A percentile compares a stretch with the other conserved stretches of the same genome.
Conservation (phyloP, 108 stramenopile genomes). For the Tribonema minus region DNA sequence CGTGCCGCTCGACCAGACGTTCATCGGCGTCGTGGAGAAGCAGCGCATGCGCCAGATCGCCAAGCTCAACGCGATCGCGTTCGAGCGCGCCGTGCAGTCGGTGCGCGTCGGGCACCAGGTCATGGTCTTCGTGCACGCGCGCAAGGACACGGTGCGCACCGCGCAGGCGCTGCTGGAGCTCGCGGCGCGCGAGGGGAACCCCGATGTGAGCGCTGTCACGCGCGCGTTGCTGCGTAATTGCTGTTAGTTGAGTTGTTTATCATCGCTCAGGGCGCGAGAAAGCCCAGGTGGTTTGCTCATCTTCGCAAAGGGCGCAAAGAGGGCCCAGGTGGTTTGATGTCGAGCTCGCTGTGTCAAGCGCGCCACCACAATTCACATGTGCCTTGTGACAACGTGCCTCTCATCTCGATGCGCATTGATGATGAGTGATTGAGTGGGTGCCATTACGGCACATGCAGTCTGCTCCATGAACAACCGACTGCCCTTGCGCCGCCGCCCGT, state of each 20-base stretch:
- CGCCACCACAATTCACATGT: no score
- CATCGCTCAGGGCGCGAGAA: no score
- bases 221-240: not conserved
- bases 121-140: conserved; percentile 99
- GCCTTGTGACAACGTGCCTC: no score
- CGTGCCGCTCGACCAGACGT: conserved; percentile 91
- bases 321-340: no score
- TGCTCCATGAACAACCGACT: no score
- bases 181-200: conserved; percentile 14
- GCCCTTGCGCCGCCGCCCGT: no score
- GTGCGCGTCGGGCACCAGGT: conserved; percentile 90
- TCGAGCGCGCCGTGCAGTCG: conserved; percentile 77
- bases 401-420: no score
- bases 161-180: conserved; percentile 52
- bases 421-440: no score
- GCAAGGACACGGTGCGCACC: conserved; percentile 89
- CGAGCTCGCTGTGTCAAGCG: no score
- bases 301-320: no score
- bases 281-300: no score
- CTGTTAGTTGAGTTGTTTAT: not conserved
- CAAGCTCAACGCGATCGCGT: conserved; percentile 82
- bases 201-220: conserved; percentile 9
- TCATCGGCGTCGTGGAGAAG: conserved; percentile 85
- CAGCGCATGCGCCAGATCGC: conserved; percentile 65
- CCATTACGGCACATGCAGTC: no score